These are phyloP conservation scores for Aspergillus sergii DNA, from an alignment of 2,329 filamentous ascomycete species.

Conservation along the genomic window DNA sequence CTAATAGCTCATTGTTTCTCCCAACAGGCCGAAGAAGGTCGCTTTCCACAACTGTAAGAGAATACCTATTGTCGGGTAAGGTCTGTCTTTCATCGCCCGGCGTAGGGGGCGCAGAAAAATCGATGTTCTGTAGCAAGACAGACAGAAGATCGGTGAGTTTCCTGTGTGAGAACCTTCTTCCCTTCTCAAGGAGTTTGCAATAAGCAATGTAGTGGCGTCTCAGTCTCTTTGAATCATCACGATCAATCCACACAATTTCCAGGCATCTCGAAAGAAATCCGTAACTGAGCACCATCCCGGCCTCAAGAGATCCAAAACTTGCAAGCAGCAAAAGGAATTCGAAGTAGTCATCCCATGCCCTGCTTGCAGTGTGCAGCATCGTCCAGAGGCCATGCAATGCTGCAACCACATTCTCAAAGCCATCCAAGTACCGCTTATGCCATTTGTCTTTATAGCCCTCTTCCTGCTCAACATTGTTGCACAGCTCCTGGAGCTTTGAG, in stretches of 20 bases:
- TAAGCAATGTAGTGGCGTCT: conserved; percentile 56
- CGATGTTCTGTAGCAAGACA: conserved; percentile 40
- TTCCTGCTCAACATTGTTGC: conserved; percentile 29
- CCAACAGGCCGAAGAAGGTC: conserved; percentile 38
- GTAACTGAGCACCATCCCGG: conserved; percentile 60
- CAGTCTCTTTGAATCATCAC: conserved; percentile 51
- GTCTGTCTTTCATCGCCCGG: conserved; percentile 27
- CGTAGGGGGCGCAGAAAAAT: conserved; percentile 36
- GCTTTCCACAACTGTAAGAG: conserved; percentile 37
- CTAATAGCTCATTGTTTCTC: conserved; percentile 33
- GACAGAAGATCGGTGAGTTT: conserved; percentile 47
- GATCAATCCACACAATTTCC: conserved; percentile 64
- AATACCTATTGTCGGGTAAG: conserved; percentile 32
- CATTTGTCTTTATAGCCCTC: conserved; percentile 26
- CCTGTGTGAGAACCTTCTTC: conserved; percentile 47
- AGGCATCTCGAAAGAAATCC: conserved; percentile 63
- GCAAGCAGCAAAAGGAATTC: conserved; percentile 69
- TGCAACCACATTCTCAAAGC: conserved; percentile 40
- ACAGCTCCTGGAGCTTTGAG: conserved; percentile 52
- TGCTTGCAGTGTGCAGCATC: conserved; percentile 62
- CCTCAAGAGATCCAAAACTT: conserved; percentile 61
- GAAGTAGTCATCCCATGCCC: conserved; percentile 78
- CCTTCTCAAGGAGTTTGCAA: conserved; percentile 47
- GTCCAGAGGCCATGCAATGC: conserved; percentile 63
- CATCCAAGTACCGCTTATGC: conserved; percentile 29